Conservation (phyloP, 768 basidiomycete genomes). For the Russula lepida region DNA sequence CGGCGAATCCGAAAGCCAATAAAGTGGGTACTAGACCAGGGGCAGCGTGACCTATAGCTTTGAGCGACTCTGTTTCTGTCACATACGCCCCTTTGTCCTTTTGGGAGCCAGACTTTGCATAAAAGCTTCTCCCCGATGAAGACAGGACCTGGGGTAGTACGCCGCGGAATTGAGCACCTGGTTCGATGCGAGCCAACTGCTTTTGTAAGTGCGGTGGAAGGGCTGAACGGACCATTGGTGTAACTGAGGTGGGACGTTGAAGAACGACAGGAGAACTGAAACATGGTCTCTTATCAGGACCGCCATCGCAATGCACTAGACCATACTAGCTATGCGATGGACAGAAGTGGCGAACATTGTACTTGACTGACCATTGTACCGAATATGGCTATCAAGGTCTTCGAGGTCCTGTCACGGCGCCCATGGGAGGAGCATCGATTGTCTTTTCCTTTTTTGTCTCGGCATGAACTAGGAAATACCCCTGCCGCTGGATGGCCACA, state of each 20-base stretch:
- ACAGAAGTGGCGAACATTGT: not conserved
- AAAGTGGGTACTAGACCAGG: constrained; percentile 60
- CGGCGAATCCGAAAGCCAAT: constrained; percentile 39
- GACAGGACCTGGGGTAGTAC: constrained; percentile 45
- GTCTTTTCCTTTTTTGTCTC: not conserved
- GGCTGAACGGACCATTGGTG: constrained; percentile 7
- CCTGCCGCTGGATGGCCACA: too few species aligned
- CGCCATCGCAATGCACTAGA: not conserved
- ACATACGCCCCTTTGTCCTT: constrained; percentile 53
- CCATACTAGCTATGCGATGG: not conserved
- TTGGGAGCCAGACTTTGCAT: constrained; percentile 48
- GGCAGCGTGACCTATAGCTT: constrained; percentile 50
- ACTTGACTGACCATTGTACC: not conserved
- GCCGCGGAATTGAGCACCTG: constrained; percentile 40
- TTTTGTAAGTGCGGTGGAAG: constrained; percentile 31
- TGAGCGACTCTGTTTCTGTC: constrained; percentile 64
- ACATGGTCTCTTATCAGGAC: not conserved
- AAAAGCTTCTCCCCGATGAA: constrained; percentile 51
- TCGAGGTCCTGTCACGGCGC: not conserved
- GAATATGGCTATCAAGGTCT: not conserved
- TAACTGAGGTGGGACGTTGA: not conserved
- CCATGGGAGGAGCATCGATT: not conserved
- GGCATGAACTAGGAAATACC: too few species aligned
- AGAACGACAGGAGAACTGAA: not conserved
- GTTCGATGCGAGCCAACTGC: constrained; percentile 43